Conservation (phyloP, 2,329 filamentous ascomycete genomes). For the Colletotrichum sp. region DNA sequence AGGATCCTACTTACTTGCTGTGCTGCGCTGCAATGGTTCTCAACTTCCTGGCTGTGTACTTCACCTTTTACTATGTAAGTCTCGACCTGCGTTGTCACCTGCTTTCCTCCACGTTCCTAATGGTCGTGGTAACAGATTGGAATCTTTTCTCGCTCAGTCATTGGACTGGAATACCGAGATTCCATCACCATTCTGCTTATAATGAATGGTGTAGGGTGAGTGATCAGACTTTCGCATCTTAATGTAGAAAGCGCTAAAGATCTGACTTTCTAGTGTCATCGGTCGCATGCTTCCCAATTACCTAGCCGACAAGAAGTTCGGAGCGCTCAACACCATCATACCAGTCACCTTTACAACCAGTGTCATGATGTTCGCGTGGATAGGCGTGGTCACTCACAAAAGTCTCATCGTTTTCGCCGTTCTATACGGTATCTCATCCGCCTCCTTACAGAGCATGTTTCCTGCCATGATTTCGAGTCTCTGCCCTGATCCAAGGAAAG, state of each 20-base stretch:
- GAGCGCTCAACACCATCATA: background rate
- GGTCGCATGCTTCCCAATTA: conserved; percentile 36
- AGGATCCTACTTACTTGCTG: too few species aligned
- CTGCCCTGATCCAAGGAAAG: conserved; percentile 53
- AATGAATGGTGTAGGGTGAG: too few species aligned
- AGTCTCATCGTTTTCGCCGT: conserved; percentile 66
- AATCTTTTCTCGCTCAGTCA: too few species aligned
- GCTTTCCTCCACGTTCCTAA: too few species aligned
- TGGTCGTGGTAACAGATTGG: too few species aligned
- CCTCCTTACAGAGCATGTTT: conserved; percentile 69
- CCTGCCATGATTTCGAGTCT: conserved; percentile 63
- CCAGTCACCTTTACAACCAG: background rate
- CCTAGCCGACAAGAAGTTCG: conserved; percentile 23
- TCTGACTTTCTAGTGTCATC: conserved; percentile 57
- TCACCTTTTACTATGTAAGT: too few species aligned
- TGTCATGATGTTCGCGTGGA: conserved; percentile 57
- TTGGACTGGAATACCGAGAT: too few species aligned
- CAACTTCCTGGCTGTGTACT: too few species aligned
- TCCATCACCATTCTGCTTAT: too few species aligned
- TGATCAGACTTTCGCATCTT: conserved; percentile 26
- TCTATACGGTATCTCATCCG: conserved; percentile 67
- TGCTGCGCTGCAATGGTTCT: too few species aligned
- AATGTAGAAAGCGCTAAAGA: conserved; percentile 55
- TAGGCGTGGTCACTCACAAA: conserved; percentile 41
- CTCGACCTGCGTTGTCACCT: too few species aligned